Base-by-base conservation (phyloP, 345 rosid genomes). In the Gossypium anomalum region DNA sequence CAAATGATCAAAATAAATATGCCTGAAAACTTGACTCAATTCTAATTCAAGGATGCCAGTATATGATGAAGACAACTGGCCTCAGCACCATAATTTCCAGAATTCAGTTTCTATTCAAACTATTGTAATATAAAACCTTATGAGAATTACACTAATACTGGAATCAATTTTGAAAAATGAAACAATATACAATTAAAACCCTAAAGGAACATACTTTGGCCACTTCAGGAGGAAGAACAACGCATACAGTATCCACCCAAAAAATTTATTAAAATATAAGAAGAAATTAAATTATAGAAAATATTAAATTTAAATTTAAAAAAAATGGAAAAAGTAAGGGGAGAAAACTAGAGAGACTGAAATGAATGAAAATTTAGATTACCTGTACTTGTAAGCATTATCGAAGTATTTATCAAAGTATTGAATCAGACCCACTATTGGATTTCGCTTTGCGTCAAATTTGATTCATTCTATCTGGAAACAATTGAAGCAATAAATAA, bases 221-320 rank as follows among this genome's bases (percentile, higher is more conserved):
- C 38, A 59, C 38, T 59, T 23, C 63, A 59, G 63, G 63, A 25
- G 63, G 63, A 23, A 59, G 63, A 22, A 59, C 63, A 59, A 59
- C 41, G 1, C 25, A 34, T 13, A 23, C 41, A 34, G 38, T 59
- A 41, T 7, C 38, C 38, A 25, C 63, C 25, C 0, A 20, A 56
- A 56, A n/a, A 56, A 9, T 0, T 56, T 9, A 56, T 34, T 4
- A 34, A 34, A 34, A 34, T 34, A 34, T 34, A 58, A 58, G 13
- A 58, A 58, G 29, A 23, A 27, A 59, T 23, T 59, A 23, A 25
- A 23, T 23, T 15, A 23, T 23, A 9, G 4, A 58, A 23, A 59
- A 11, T 23, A 23, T 59, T 59, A 12, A 53, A 53, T 20, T 22
- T n/a, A 53, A 20, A 56, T 4, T 34, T 4, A 0, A 0, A 8